Base-by-base conservation (phyloP, 2,329 filamentous ascomycete species). In the Fusarium anthophilum region DNA sequence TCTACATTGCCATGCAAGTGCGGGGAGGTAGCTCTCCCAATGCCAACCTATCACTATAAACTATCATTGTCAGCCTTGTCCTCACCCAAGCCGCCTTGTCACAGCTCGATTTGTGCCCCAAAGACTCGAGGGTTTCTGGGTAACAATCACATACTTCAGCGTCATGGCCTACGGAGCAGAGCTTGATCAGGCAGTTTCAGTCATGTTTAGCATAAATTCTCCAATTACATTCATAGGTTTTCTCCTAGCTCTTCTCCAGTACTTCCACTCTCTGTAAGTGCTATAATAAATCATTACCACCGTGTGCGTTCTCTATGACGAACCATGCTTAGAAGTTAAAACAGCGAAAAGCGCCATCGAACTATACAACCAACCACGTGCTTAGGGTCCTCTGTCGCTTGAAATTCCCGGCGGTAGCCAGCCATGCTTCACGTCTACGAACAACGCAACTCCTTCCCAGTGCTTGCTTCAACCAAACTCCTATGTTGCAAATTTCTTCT, bases 251-350 rank as follows among this genome's bases (percentile, higher is more conserved):
- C 70, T 37, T 54, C 43, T 43, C 38, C 41, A 56, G 30, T 28
- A 30, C 30, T 28, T 53, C 47, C 58, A 30, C 61, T 51, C 35
- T 48, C 24, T 51, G 53, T 53, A 63, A 44, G 53, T 47, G 47
- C 48, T 62, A 59, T 48, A 64, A 73, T 68, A 72, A 77, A 72
- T 78, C 76, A 77, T 78, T 77, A 78, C 73, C 66, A 65, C 72
- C 75, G 71, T 76, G 70, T 73, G 72, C 69, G 77, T 75, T 69
- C 74, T 74, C 55, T 77, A 74, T 77, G 56, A 72, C 57, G 66
- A 64, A 61, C 72, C 63, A 72, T 74, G 70, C 69, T 76, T 69
- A 38, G 66, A 75, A 73, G 45, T 76, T 69, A 38, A 64, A 73
- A 73, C 26, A 62, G 66, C 37, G 39, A 61, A 73, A 66, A 54